Percentiles rank a stretch among this genome's conserved stretches.
These are phyloP conservation scores for Isabelozyma heimii DNA, from an alignment of 805 yeast species.

Conservation along the genomic window DNA sequence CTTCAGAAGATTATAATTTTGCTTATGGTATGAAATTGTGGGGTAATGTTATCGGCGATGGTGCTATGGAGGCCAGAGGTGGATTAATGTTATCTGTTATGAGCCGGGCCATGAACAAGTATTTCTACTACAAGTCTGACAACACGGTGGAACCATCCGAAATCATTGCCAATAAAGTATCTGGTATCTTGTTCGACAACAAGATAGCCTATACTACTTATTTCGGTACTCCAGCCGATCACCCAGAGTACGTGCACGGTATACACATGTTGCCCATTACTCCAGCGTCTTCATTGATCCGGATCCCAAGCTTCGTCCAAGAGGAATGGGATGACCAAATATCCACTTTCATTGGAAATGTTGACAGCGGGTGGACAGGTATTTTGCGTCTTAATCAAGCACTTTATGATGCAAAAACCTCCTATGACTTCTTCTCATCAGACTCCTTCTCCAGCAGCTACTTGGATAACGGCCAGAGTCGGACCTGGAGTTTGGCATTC, in stretches of 20 bases:
- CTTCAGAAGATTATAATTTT: constrained; percentile 72
- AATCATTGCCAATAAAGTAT: constrained; percentile 59
- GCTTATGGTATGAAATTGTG: constrained; percentile 67
- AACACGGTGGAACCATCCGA: constrained; percentile 54
- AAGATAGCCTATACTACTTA: constrained; percentile 71
- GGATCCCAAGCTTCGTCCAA: constrained; percentile 51
- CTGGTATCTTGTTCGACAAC: constrained; percentile 73
- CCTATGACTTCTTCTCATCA: constrained; percentile 58
- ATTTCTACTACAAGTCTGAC: constrained; percentile 50
- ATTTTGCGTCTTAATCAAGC: constrained; percentile 75
- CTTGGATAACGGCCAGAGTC: constrained; percentile 61
- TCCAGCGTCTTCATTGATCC: constrained; percentile 60
- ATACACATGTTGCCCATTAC: constrained; percentile 76
- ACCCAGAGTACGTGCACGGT: constrained; percentile 66
- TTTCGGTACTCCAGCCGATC: constrained; percentile 48
- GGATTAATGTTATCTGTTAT: constrained; percentile 61
- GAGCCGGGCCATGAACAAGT: constrained; percentile 50
- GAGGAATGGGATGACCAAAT: constrained; percentile 64
- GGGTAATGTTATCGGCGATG: constrained; percentile 59
- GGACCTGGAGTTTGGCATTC: constrained; percentile 61
- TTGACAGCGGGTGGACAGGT: constrained; percentile 70
- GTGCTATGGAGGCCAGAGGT: constrained; percentile 55
- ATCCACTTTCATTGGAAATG: constrained; percentile 39
- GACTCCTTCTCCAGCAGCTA: constrained; percentile 25
- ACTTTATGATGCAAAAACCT: constrained; percentile 58